These are phyloP conservation scores for Delphinella strobiligena DNA, from an alignment of 2,329 filamentous ascomycete species.

Conservation along the genomic window DNA sequence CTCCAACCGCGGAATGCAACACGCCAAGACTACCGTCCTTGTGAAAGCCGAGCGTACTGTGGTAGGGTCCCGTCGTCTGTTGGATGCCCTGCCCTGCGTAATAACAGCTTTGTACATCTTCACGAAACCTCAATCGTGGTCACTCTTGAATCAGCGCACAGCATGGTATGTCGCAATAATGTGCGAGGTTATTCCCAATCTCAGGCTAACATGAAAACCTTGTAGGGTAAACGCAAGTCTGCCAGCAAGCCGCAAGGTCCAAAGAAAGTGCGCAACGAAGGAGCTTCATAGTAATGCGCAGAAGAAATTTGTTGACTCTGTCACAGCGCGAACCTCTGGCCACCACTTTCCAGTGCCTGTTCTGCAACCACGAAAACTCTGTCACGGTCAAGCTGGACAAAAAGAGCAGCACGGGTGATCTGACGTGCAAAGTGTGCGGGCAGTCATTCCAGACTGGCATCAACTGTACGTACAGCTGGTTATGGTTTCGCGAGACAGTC, in stretches of 20 bases:
- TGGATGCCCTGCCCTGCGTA: too few relatives aligned
- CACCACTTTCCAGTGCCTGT: constrained; percentile 88
- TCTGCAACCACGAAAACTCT: constrained; percentile 95
- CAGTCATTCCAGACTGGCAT: constrained; percentile 88
- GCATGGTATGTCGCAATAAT: background rate
- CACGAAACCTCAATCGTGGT: too few relatives aligned
- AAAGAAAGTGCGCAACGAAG: constrained; percentile 61
- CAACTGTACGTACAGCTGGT: constrained; percentile 75
- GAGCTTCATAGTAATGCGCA: background rate
- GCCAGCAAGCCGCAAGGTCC: constrained; percentile 69
- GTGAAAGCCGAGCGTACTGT: too few relatives aligned
- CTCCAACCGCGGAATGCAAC: background rate
- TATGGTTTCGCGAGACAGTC: too few relatives aligned
- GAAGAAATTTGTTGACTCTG: background rate
- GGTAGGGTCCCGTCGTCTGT: too few relatives aligned
- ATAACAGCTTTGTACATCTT: too few relatives aligned
- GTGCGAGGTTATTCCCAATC: too few relatives aligned
- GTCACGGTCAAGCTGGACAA: constrained; percentile 88
- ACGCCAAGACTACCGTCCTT: too few relatives aligned
- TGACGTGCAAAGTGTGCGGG: constrained; percentile 86
- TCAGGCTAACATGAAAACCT: too few relatives aligned
- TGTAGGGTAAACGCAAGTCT: constrained; percentile 79
- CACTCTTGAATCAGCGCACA: background rate
- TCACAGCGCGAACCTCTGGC: constrained; percentile 51
- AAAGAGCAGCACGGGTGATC: constrained; percentile 72